Conservation (phyloP, 345 rosid species). For the Eucalyptus regnans region DNA sequence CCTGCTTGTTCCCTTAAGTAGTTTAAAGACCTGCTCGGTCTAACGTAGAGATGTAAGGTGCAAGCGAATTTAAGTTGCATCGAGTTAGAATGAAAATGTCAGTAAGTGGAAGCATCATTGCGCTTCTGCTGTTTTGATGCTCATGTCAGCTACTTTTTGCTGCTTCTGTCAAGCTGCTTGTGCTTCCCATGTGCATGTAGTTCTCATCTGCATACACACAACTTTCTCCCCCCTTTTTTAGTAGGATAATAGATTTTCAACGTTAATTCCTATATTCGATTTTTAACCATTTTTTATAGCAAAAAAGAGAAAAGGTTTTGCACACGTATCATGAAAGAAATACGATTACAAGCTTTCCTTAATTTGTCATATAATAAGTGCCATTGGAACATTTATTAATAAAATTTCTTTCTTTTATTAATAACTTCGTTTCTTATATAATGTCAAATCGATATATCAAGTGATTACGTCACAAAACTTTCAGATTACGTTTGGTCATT, state of each 20-base stretch:
- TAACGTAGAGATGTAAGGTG: neutral
- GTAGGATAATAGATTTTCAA: neutral
- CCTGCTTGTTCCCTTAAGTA: too few relatives aligned
- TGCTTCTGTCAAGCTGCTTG: neutral
- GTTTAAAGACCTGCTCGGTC: too few relatives aligned
- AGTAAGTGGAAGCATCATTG: too few relatives aligned
- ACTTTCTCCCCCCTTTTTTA: too few relatives aligned
- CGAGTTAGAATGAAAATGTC: neutral
- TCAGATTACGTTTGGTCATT: too few relatives aligned
- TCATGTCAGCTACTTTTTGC: neutral
- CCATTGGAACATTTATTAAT: neutral
- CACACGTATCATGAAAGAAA: neutral
- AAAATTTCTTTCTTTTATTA: neutral
- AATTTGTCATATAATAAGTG: neutral
- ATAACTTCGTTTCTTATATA: rapidly evolving
- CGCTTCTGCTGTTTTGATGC: too few relatives aligned
- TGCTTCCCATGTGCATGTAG: neutral
- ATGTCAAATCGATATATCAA: neutral
- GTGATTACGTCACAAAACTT: rapidly evolving
- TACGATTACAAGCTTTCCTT: neutral
- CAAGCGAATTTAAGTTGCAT: neutral
- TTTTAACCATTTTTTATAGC: too few relatives aligned
- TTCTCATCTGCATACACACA: too few relatives aligned
- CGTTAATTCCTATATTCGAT: too few relatives aligned
- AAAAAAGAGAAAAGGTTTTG: too few relatives aligned